Evolutionary conservation across 2,329 filamentous ascomycete species (phyloP).

Genomic region (Dactylonectria estremocensis): DNA sequence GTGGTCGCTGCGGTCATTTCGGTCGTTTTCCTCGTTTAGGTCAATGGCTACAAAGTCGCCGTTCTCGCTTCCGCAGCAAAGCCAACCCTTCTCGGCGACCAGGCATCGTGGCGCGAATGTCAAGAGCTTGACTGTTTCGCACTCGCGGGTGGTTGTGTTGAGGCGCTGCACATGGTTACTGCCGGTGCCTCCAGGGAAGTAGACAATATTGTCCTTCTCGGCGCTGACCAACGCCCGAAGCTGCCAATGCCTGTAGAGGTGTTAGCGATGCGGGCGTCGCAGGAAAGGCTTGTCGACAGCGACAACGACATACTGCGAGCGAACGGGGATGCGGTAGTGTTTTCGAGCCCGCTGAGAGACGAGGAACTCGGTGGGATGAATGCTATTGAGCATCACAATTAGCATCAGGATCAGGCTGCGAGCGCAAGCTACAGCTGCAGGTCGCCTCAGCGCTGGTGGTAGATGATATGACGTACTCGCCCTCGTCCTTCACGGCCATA

Average conservation of each 20-base stretch:
- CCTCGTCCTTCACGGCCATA: constrained; percentile 72
- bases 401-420: constrained; percentile 14
- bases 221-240: constrained; percentile 91
- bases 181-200: constrained; percentile 85
- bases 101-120: constrained; percentile 87
- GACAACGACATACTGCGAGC: constrained; percentile 70
- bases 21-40: constrained; percentile 61
- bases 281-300: constrained; percentile 39
- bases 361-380: constrained; percentile 76
- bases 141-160: constrained; percentile 78
- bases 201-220: constrained; percentile 82
- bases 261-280: constrained; percentile 38
- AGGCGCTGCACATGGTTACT: constrained; percentile 77
- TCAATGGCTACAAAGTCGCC: constrained; percentile 90
- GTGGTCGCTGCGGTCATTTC: constrained; percentile 43
- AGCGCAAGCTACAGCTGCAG: constrained; percentile 1
- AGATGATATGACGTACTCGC: constrained; percentile 60
- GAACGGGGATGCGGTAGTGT: constrained; percentile 78
- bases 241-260: constrained; percentile 80
- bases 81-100: constrained; percentile 87
- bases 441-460: constrained; percentile 1
- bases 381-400: constrained; percentile 59
- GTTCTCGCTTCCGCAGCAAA: constrained; percentile 90
- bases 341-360: constrained; percentile 73
- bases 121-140: constrained; percentile 80